A percentile compares a stretch with the other conserved stretches of the same genome.
These are phyloP conservation scores for Parascedosporium putredinis DNA, from an alignment of 2,329 filamentous ascomycete species.

Conservation along the genomic window DNA sequence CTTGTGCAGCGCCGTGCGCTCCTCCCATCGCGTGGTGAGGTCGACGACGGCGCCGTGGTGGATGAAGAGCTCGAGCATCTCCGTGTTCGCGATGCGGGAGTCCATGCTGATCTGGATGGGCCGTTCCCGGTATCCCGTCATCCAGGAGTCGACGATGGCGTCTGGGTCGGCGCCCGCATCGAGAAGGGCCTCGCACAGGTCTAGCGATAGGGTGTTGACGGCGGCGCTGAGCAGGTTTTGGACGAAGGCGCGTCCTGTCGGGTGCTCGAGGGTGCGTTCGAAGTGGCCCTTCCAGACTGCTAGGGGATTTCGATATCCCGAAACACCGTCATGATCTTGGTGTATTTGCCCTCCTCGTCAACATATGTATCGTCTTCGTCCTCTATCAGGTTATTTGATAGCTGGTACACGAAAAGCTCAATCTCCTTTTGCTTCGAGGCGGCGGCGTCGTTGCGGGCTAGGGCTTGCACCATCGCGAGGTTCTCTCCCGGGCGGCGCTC, in stretches of 20 bases:
- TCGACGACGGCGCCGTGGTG: neutral
- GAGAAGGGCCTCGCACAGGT: neutral
- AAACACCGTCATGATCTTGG: neutral
- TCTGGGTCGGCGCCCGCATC: neutral
- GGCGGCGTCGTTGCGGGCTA: neutral
- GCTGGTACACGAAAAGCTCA: slow-evolving; percentile 3
- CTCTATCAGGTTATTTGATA: slow-evolving; percentile 1
- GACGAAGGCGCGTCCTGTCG: neutral
- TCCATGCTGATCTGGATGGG: neutral
- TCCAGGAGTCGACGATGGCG: neutral
- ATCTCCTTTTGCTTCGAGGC: neutral
- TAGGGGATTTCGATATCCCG: neutral
- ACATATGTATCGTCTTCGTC: slow-evolving; percentile 1
- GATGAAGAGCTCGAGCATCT: neutral
- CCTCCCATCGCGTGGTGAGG: neutral
- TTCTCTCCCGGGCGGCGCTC: neutral
- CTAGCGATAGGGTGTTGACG: neutral
- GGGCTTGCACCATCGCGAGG: neutral
- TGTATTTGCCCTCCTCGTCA: slow-evolving; percentile 1
- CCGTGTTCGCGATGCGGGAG: neutral
- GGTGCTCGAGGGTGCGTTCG: neutral
- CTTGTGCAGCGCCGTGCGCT: neutral
- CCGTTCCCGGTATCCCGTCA: neutral
- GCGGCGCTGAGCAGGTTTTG: neutral
- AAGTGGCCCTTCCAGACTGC: neutral